Evolutionary conservation across 805 yeast genomes (phyloP), one percentile per base, ranked within the genome.

Genomic region (Yarrowia sp.): DNA sequence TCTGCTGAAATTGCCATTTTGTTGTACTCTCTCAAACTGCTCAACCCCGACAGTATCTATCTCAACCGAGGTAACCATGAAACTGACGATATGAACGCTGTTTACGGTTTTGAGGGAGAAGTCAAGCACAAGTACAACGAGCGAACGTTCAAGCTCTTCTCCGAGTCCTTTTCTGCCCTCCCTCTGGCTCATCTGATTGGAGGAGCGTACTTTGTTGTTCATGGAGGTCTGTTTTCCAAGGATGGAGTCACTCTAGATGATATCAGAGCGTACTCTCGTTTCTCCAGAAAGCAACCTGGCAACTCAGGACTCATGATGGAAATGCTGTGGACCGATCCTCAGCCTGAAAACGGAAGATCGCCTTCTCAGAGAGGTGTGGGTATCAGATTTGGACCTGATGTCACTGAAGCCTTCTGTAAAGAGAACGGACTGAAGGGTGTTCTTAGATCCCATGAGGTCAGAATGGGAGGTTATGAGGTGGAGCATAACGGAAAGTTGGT

Each of bases 241-340:
- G 92, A 89, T 67, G 79, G 80, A 38, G 84, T 89, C 18, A 85
- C 86, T 0, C 73, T 95, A 41, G 85, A 86, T 22, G 96, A 93
- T 68, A 84, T 95, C 69, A 85, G 88, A 70, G 78, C 82, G 33
- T 80, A 88, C 67, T 83, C 91, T 69, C 81, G 97, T 65, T 88
- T 89, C 74, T 80, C 82, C 8, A 72, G 73, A 53, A 80, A 84
- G 22, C 97, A 90, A 76, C 98, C 98, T 31, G 93, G 96, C 50
- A 84, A 87, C 70, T 90, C 89, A 61, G 98, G 98, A 8, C 80
- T 91, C 39, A 96, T 93, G 75, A 95, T 93, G 98, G 99, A 95
- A 73, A 80, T 95, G 73, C 79, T 95, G 67, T 95, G 99, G 99
- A 90, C 98, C 0, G 99, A 95, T 76, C 99, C 99, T 0, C 98